A percentile compares a stretch with the other conserved stretches of the same genome.
These are phyloP conservation scores for Herpetospermum pedunculosum DNA, from an alignment of 306 rosid genomes.

Conservation along the genomic window DNA sequence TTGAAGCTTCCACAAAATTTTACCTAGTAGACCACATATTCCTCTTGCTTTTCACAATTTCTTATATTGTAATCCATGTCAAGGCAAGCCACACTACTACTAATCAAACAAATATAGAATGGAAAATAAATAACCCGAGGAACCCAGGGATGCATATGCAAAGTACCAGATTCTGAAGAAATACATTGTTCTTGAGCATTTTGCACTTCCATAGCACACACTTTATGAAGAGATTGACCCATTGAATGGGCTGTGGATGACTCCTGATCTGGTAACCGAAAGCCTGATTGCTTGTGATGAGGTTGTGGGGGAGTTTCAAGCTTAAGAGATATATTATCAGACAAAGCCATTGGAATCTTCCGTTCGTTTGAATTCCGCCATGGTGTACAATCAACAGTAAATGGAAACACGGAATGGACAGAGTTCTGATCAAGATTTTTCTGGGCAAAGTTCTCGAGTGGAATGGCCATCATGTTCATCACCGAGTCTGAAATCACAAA, in stretches of 20 bases:
- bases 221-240: slow-evolving; percentile 16
- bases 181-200: slow-evolving; percentile 23
- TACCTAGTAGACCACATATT: background rate
- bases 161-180: slow-evolving; percentile 35
- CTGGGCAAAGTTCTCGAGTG: slow-evolving; percentile 8
- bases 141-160: background rate
- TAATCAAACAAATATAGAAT: background rate
- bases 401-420: slow-evolving; percentile 9
- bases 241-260: slow-evolving; percentile 13
- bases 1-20: background rate
- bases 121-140: background rate
- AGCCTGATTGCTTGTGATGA: slow-evolving; percentile 17
- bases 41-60: background rate
- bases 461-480: slow-evolving; percentile 10
- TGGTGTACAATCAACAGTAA: background rate
- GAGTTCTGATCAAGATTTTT: background rate
- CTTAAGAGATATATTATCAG: slow-evolving; percentile 11
- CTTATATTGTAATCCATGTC: background rate
- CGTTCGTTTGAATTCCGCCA: slow-evolving; percentile 18
- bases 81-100: background rate
- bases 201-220: slow-evolving; percentile 13
- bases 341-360: slow-evolving; percentile 7
- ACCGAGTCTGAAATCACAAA: background rate
- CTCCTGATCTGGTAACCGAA: slow-evolving; percentile 15
- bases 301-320: slow-evolving; percentile 10